Evolutionary conservation across 345 rosid species (phyloP), one percentile per base, ranked within the genome.

Genomic region (Bruguiera parviflora): DNA sequence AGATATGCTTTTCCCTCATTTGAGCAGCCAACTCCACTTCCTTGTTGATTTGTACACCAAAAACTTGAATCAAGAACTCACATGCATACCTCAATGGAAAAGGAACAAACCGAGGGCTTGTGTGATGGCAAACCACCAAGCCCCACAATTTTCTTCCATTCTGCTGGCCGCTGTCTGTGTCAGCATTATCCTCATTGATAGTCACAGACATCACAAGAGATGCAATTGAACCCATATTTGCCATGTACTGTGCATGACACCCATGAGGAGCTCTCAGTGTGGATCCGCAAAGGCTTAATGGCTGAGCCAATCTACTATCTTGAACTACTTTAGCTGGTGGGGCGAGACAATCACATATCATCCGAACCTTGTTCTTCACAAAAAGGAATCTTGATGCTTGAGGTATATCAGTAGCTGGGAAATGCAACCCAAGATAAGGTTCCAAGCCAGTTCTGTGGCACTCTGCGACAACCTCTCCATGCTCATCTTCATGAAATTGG

Each of bases 381-480:
- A 91, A 89, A 39, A 91, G 87, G 74, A 87, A 91, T 33, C 97
- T 81, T 22, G 96, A 87, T 59, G 97, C 96, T 78, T 91, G 96
- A 0, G 97, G 96, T 65, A 91, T 91, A 82, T 91, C 97, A 47
- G 93, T 91, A 43, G 96, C 93, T 0, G 97, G 92, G 70, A 83
- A 91, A 85, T 88, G 96, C 77, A 89, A 79, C 60, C 96, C 97
- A 18, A 86, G 84, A 73, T 88, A 89, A 21, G 97, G 89, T 53
- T 92, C 92, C 73, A 87, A 58, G 31, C 73, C 88, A 58, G 82
- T 73, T 67, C 75, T 77, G 64, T 76, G 43, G 53, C 76, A 71
- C 70, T 92, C 97, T 4, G 97, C 92, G 75, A 92, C 69, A 61
- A 92, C 97, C 78, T 92, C 97, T 47, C 96, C 97, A 70, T 92